A percentile compares a stretch with the other conserved stretches of the same genome.
Conservation (phyloP, 192 early-diverging fungal species). For the Linnemannia zychae region DNA sequence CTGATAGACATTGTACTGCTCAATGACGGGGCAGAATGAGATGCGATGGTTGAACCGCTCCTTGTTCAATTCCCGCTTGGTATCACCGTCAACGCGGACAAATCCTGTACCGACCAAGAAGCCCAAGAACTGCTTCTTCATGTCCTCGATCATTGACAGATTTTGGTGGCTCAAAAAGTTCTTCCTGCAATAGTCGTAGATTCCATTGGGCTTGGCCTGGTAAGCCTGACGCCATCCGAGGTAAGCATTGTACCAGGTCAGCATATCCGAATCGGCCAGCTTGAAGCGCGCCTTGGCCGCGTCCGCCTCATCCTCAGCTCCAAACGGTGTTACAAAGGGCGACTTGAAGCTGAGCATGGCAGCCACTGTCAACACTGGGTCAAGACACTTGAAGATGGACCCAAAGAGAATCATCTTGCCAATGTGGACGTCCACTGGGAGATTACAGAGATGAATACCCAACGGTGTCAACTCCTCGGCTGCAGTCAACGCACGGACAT, state of each 20-base stretch:
- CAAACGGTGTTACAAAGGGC: slow-evolving; percentile 69
- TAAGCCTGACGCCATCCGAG: slow-evolving; percentile 60
- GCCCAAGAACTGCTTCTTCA: slow-evolving; percentile 67
- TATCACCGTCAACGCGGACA: slow-evolving; percentile 48
- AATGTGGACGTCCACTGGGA: slow-evolving; percentile 85
- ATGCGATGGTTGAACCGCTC: slow-evolving; percentile 43
- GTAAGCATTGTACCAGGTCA: slow-evolving; percentile 69
- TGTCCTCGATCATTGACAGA: slow-evolving; percentile 68
- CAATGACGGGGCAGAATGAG: slow-evolving; percentile 56
- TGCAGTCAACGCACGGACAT: slow-evolving; percentile 63
- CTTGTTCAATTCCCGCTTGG: slow-evolving; percentile 38
- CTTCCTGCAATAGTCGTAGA: slow-evolving; percentile 59
- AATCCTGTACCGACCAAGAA: slow-evolving; percentile 66
- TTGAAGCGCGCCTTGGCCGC: slow-evolving; percentile 57
- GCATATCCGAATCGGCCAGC: slow-evolving; percentile 62
- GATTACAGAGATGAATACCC: slow-evolving; percentile 73
- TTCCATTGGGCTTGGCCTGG: slow-evolving; percentile 30
- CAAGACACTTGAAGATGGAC: slow-evolving; percentile 79
- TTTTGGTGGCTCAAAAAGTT: slow-evolving; percentile 67
- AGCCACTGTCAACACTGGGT: slow-evolving; percentile 81
- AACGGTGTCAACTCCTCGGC: slow-evolving; percentile 77
- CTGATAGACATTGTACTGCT: slow-evolving; percentile 58
- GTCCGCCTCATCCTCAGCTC: slow-evolving; percentile 64
- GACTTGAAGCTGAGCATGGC: slow-evolving; percentile 74
- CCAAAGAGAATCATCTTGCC: slow-evolving; percentile 90